Evolutionary conservation across 2,329 filamentous ascomycete genomes (phyloP).

Genomic region (Colletotrichum euphorbiae): DNA sequence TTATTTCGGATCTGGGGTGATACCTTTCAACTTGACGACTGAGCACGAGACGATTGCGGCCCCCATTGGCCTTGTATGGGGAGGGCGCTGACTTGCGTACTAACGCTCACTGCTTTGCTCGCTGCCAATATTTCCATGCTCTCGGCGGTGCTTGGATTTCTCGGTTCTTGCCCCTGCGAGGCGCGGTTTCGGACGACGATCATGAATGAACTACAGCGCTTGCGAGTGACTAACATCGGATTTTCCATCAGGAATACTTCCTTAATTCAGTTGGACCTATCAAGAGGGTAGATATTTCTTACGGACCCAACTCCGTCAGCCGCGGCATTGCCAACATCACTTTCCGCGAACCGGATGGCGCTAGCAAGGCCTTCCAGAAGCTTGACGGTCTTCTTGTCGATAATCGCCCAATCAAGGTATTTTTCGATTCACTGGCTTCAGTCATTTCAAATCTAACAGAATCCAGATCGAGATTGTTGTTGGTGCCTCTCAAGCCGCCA

Average conservation of each 20-base stretch:
- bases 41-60: constrained; percentile 15
- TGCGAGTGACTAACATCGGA: constrained; percentile 73
- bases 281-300: constrained; percentile 91
- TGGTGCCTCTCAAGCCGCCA: constrained; percentile 77
- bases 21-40: constrained; percentile 34
- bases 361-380: constrained; percentile 83
- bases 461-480: constrained; percentile 89
- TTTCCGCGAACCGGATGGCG: constrained; percentile 84
- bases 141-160: constrained; percentile 30
- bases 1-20: constrained; percentile 35
- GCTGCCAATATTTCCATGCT: constrained; percentile 41
- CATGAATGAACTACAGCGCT: constrained; percentile 50
- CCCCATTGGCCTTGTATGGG: constrained; percentile 3
- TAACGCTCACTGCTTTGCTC: constrained; percentile 53
- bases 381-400: constrained; percentile 93
- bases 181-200: constrained; percentile 40
- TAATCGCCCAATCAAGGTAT: constrained; percentile 88
- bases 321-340: constrained; percentile 92
- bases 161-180: constrained; percentile 43
- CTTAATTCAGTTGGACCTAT: constrained; percentile 86
- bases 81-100: constrained; percentile 35
- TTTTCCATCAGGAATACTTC: constrained; percentile 92
- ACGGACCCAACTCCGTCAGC: constrained; percentile 91
- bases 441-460: constrained; percentile 41
- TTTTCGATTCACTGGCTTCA: constrained; percentile 36